Conservation (phyloP, 1,284 basidiomycete genomes). For the Pseudomicrostroma phylloplanum region DNA sequence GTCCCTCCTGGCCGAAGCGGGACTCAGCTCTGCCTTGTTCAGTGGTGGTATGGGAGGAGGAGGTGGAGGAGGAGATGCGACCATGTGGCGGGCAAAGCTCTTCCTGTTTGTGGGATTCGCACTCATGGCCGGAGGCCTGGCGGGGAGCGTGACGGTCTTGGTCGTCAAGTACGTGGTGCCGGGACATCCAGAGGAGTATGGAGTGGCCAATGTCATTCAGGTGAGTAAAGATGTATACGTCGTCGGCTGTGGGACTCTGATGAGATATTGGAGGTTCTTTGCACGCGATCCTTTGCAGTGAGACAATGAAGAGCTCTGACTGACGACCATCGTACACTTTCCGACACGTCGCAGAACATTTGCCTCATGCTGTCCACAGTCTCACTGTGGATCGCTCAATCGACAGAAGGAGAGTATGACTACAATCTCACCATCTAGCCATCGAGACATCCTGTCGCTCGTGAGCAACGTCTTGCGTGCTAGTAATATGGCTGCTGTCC, state of each 20-base stretch:
- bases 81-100: slow-evolving; percentile 81
- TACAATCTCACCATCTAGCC: slow-evolving; percentile 70
- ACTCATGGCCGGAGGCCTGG: slow-evolving; percentile 88
- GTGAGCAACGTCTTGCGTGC: too few species aligned
- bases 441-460: not conserved
- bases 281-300: not conserved
- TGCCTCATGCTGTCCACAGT: slow-evolving; percentile 83
- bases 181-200: slow-evolving; percentile 73
- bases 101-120: slow-evolving; percentile 93
- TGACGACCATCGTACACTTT: not conserved
- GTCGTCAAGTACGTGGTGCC: slow-evolving; percentile 85
- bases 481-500: too few species aligned
- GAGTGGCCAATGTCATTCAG: slow-evolving; percentile 77
- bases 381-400: slow-evolving; percentile 80
- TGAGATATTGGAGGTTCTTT: not conserved
- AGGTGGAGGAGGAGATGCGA: slow-evolving; percentile 59
- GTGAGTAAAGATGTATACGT: slow-evolving; percentile 5
- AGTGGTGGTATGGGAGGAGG: slow-evolving; percentile 30
- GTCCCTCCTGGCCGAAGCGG: slow-evolving; percentile 70
- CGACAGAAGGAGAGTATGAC: slow-evolving; percentile 72
- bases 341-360: slow-evolving; percentile 62
- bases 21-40: slow-evolving; percentile 21
- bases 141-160: slow-evolving; percentile 81
- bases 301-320: not conserved
- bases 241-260: not conserved